phyloP scores from a whole-genome alignment of 2,329 filamentous ascomycete species.

The Mycosphaerella arachidis region DNA sequence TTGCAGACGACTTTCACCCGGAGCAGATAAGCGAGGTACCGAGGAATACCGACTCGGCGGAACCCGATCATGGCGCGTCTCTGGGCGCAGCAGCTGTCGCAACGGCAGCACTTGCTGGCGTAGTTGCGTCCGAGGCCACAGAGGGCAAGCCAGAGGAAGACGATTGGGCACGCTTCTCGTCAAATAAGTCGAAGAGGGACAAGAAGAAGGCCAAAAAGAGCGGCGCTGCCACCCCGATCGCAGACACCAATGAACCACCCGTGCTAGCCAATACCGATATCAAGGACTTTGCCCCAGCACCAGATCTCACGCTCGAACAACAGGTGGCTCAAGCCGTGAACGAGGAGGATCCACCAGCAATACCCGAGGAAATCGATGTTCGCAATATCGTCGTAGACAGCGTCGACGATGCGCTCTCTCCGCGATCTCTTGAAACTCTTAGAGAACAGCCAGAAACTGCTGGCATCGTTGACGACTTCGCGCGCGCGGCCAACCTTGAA shows the following conservation, averaged over 20 bases:
- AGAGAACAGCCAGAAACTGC: neutral
- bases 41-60: neutral
- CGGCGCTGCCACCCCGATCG: slow-evolving; percentile 10
- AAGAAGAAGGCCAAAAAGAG: slow-evolving; percentile 38
- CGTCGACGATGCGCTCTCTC: neutral
- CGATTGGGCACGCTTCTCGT: slow-evolving; percentile 17
- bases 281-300: slow-evolving; percentile 1
- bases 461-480: neutral
- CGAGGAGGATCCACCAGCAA: neutral
- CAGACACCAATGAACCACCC: neutral
- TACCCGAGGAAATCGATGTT: neutral
- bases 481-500: neutral
- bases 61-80: neutral
- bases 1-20: slow-evolving; percentile 3
- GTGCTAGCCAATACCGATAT: slow-evolving; percentile 2
- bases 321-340: neutral
- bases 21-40: slow-evolving; percentile 1
- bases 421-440: neutral
- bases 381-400: neutral
- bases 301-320: neutral
- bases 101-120: slow-evolving; percentile 8
- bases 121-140: neutral
- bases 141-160: slow-evolving; percentile 13
- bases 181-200: slow-evolving; percentile 40
- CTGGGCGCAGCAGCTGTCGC: slow-evolving; percentile 8